Base-by-base conservation (phyloP, 805 yeast genomes). In the Pichia ethanolica region DNA sequence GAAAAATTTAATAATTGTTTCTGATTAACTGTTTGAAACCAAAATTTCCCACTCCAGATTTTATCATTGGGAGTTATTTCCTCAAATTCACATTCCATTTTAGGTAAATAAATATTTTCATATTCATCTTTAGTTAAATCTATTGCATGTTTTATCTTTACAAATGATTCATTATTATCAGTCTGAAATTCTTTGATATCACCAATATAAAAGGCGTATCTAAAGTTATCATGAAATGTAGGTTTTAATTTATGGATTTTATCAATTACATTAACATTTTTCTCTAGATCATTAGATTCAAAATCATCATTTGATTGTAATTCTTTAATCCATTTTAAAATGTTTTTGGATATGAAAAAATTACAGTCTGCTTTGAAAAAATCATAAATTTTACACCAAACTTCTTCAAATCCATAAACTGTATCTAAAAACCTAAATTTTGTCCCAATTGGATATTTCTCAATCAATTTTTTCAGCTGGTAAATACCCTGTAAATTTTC, bases 321-420 rank as follows among this genome's bases (percentile, higher is more conserved):
- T 4, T 27, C 6, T 5, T 35, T 32, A 20, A 53, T 33, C 26
- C 44, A 30, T 4, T 39, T 20, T 1, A 30, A 13, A 1, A 33
- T 8, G 2, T 44, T 25, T 14, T 44, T 36, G 2, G 46, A 45
- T 5, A 51, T 32, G 8, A 43, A n/a, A 20, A 51, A 46, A 0
- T 27, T 38, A 6, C 46, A 30, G 3, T 25, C 20, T 2, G 35
- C 20, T 3, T 42, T 39, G 26, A 57, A 53, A 27, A 27, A 25
- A 1, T 37, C 20, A 32, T 9, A 38, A 13, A 58, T 8, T 35
- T 53, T 45, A 20, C 35, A 32, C 59, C 61, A 59, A 39, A 58
- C 53, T n/a, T 55, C 54, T 48, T 56, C 61, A 46, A 52, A 59
- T n/a, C 59, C 59, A 13, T 49, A 45, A 3, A 36, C 39, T 12